Evolutionary conservation across 352 stramenopile species (phyloP), one percentile per base, ranked within the genome.

Genomic region (Phytophthora fragariae): DNA sequence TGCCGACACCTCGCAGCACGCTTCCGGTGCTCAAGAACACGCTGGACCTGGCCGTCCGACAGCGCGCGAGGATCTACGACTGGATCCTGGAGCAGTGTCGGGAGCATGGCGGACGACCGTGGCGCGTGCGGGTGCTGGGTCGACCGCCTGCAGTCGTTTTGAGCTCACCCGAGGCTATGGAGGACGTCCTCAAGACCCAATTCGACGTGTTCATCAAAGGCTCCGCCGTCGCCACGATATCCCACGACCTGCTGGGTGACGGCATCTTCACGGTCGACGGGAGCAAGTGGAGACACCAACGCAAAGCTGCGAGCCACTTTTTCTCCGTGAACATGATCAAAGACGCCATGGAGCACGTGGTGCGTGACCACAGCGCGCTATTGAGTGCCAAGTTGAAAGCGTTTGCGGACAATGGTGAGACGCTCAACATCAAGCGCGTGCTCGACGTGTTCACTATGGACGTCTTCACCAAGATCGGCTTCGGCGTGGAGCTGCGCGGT

Each of bases 301-400:
- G 90, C 69, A 97, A 96, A 74, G 88, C 78, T 21, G 92, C 91
- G 57, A 97, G 90, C 56, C 91, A 97, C 60, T 93, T 98, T 19
- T 97, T 97, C 55, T 92, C 86, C 5, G 81, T 79, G 61, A 76
- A 80, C 35, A 88, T 79, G 77, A 84, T 93, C 64, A 66, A 71
- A 55, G 70, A 87, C 29, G 76, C 68, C 14, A 88, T 92, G 82
- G 72, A 86, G 39, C 57, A 72, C 24, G 75, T 80, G 15, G 80
- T 93, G 31, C 64, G 73, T 8, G 78, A 91, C 5, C 71, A 86
- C 31, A 82, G 76, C 31, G 68, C 46, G 7, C 15, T 79, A 19
- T 46, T 91, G 10, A 60, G 72, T 7, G 31, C 57, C 3, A 81
- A 78, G 8, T 68, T 92, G 4, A 21, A 63, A 0, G 21, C 53